These are phyloP conservation scores for Quercus dentata DNA, from an alignment of 306 rosid genomes.

Conservation along the genomic window DNA sequence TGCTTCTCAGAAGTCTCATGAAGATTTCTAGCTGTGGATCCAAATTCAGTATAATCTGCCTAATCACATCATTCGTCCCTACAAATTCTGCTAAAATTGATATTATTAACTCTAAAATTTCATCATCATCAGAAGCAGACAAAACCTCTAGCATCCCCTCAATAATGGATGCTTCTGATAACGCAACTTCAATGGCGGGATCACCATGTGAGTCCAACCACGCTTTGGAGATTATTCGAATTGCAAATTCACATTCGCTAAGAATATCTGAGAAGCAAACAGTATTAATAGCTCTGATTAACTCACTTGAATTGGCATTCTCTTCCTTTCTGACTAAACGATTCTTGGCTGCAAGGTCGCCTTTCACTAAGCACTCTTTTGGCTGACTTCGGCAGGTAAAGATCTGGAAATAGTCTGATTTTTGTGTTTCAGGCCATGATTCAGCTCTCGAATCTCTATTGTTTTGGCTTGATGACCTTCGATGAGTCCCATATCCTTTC, in stretches of 20 bases:
- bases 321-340: slow-evolving; percentile 28
- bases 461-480: slow-evolving; percentile 37
- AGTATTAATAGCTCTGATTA: slow-evolving; percentile 44
- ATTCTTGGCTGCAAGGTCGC: slow-evolving; percentile 29
- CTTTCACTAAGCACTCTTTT: slow-evolving; percentile 35
- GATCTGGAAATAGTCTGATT: slow-evolving; percentile 45
- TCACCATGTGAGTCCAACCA: slow-evolving; percentile 71
- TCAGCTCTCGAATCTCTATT: slow-evolving; percentile 32
- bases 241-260: slow-evolving; percentile 59
- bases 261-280: slow-evolving; percentile 56
- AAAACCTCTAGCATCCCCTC: slow-evolving; percentile 79
- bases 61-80: slow-evolving; percentile 27
- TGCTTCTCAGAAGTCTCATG: slow-evolving; percentile 62
- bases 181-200: slow-evolving; percentile 48
- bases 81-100: slow-evolving; percentile 68
- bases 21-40: slow-evolving; percentile 80
- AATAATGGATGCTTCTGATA: slow-evolving; percentile 47
- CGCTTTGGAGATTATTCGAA: slow-evolving; percentile 56
- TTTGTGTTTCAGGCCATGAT: slow-evolving; percentile 32
- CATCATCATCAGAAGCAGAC: slow-evolving; percentile 64
- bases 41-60: slow-evolving; percentile 53
- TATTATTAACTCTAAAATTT: slow-evolving; percentile 62
- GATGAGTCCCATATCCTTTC: slow-evolving; percentile 30
- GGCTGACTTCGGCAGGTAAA: slow-evolving; percentile 54
- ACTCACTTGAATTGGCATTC: slow-evolving; percentile 41